Evolutionary conservation across 202 grass and related monocot genomes (phyloP).

Genomic region (Panicum virgatum): DNA sequence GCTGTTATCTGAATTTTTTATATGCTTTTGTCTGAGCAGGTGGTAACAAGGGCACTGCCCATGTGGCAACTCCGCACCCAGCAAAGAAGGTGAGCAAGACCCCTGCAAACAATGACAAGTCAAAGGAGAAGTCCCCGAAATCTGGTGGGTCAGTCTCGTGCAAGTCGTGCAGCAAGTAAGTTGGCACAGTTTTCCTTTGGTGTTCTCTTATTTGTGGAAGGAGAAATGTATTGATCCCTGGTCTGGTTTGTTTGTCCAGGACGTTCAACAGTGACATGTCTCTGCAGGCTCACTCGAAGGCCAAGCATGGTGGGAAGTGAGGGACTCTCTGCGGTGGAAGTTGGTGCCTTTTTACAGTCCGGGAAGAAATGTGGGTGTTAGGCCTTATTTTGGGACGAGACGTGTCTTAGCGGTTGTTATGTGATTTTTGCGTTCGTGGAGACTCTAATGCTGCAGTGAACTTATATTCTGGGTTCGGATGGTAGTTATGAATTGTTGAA

Average conservation of each 20-base stretch:
- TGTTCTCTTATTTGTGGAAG: neutral
- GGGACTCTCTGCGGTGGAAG: neutral
- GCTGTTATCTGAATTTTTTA: neutral
- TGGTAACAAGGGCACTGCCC: slow-evolving; percentile 59
- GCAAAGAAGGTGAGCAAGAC: slow-evolving; percentile 59
- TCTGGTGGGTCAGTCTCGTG: slow-evolving; percentile 55
- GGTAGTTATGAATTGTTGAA: neutral
- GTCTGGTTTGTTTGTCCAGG: slow-evolving; percentile 26
- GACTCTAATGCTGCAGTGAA: neutral
- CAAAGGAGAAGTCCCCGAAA: slow-evolving; percentile 58
- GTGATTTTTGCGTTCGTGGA: neutral
- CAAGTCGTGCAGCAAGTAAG: slow-evolving; percentile 90
- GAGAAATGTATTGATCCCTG: neutral
- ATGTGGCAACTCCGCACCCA: slow-evolving; percentile 82
- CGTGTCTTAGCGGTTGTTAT: neutral
- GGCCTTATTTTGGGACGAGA: neutral
- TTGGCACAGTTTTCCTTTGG: neutral
- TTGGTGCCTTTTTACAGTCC: neutral
- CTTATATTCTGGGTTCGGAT: neutral
- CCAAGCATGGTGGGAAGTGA: slow-evolving; percentile 49
- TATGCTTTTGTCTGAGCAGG: slow-evolving; percentile 29
- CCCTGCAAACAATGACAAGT: slow-evolving; percentile 56
- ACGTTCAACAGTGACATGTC: slow-evolving; percentile 75
- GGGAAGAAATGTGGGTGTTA: neutral
- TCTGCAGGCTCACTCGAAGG: slow-evolving; percentile 66